A percentile compares a stretch with the other conserved stretches of the same genome.
These are phyloP conservation scores for Rhodotorula sp. DNA, from an alignment of 1,284 basidiomycete genomes.

Conservation along the genomic window DNA sequence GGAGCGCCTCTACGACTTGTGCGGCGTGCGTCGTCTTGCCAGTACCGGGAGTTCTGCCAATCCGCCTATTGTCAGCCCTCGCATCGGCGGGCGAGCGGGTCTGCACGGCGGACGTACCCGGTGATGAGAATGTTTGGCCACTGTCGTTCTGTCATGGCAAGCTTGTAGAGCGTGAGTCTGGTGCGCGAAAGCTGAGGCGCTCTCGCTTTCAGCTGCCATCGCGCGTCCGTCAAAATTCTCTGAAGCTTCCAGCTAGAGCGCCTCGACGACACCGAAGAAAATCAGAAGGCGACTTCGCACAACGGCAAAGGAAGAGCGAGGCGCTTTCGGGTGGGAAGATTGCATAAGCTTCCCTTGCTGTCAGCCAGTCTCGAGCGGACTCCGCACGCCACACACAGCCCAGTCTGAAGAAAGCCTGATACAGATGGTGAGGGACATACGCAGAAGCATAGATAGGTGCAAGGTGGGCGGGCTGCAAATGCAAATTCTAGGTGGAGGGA, in stretches of 20 bases:
- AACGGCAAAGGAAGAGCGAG: not conserved
- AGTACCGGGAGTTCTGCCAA: constrained; percentile 55
- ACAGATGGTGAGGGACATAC: not conserved
- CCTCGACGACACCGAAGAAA: too few species aligned
- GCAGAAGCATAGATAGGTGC: too few species aligned
- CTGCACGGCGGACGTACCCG: constrained; percentile 52
- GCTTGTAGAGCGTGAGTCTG: not conserved
- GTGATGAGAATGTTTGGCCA: constrained; percentile 86
- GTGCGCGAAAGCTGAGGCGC: not conserved
- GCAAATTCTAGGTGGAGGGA: not conserved
- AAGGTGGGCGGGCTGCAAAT: not conserved
- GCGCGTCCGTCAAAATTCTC: too few species aligned
- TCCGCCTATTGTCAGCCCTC: constrained; percentile 43
- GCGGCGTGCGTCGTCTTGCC: constrained; percentile 88
- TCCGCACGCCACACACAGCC: not conserved
- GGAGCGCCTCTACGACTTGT: constrained; percentile 57
- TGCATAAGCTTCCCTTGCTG: too few species aligned
- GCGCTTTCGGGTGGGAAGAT: too few species aligned
- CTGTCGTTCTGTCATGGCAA: constrained; percentile 1
- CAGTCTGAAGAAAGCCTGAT: not conserved
- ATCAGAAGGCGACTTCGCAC: too few species aligned
- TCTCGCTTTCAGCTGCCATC: too few species aligned
- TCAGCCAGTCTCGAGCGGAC: too few species aligned
- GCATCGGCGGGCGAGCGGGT: constrained; percentile 57
- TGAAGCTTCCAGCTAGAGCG: not conserved